Evolutionary conservation across 2,329 filamentous ascomycete species (phyloP).

Genomic region (Pseudogymnoascus sp.): DNA sequence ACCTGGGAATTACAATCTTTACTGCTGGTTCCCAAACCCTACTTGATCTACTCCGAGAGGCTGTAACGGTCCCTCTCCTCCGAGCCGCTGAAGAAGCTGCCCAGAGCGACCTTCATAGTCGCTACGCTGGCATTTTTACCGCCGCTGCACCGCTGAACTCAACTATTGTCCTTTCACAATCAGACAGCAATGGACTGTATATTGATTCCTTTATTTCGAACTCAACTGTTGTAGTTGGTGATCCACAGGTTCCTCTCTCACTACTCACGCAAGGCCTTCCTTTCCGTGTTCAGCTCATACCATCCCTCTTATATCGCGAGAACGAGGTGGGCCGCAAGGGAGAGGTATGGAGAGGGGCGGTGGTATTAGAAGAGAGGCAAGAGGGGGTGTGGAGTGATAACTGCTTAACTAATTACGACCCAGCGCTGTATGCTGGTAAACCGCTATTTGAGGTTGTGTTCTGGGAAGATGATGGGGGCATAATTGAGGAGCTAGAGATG

Average conservation of each 20-base stretch:
- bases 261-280: background rate
- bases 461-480: background rate
- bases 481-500: background rate
- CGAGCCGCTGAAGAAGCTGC: background rate
- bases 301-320: slow-evolving; percentile 3
- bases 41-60: background rate
- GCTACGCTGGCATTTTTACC: background rate
- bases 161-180: background rate
- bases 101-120: background rate
- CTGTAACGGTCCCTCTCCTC: background rate
- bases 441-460: slow-evolving; percentile 6
- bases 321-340: background rate
- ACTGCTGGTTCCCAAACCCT: background rate
- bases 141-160: background rate
- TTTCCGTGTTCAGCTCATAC: slow-evolving; percentile 9
- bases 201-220: slow-evolving; percentile 11
- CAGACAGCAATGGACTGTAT: background rate
- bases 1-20: slow-evolving; percentile 37
- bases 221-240: background rate
- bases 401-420: slow-evolving; percentile 2
- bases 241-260: background rate
- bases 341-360: slow-evolving; percentile 6
- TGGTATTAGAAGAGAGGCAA: background rate
- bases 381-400: slow-evolving; percentile 1
- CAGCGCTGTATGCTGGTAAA: background rate